Evolutionary conservation across 345 rosid genomes (phyloP), one percentile per base, ranked within the genome.

Genomic region (Physaria fendleri): DNA sequence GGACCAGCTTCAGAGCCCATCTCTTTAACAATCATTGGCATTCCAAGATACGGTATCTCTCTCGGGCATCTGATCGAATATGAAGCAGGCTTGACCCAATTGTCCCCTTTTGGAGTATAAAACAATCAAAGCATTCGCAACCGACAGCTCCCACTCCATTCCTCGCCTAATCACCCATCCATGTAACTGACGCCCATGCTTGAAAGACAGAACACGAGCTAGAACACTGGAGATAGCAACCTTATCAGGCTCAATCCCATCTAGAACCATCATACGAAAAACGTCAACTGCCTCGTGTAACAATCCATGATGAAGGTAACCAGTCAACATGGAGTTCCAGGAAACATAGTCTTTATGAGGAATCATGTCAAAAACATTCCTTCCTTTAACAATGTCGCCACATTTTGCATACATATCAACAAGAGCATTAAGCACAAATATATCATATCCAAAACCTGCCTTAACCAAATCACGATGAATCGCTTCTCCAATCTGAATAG

Each of bases 381-480:
- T 72, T 46, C 85, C 96, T 71, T 75, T 79, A 24, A 81, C 86
- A 76, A 88, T 85, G 66, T 91, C 96, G 17, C 96, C 95, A 32
- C 98, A 85, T 70, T 91, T 91, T 2, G 98, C 84, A 55, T 91
- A 91, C 98, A 88, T 84, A 69, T 82, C 86, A 4, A 85, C 86
- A 65, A 91, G 96, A 28, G 98, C 80, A 72, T 84, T 85, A 14
- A 79, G 79, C 49, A 82, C 85, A 67, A 74, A 85, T 13, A 64
- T 79, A 48, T 87, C 91, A 29, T 56, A 44, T 9, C 73, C 85
- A 4, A 82, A 87, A 11, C 98, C 98, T 41, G 65, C 60, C 17
- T 91, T 81, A 37, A 87, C 79, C 43, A 85, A 61, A 66, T 82
- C 80, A 69, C 94, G 79, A 52, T 87, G 98, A 50, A 91, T 83